Base-by-base conservation (phyloP, 169 alveolate genomes). In the Plasmodium chabaudi region DNA sequence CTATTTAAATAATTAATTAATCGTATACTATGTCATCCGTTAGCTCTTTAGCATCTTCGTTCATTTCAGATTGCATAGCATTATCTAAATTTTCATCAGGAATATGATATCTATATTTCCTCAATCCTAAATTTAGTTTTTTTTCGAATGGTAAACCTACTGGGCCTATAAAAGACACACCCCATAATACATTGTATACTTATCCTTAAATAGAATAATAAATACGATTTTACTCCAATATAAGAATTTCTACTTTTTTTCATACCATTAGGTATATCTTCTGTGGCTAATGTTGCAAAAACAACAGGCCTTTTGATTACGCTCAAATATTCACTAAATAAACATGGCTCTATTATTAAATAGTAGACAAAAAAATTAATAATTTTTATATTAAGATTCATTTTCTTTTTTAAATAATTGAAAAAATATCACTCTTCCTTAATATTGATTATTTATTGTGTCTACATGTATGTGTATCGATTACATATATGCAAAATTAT, bases 101-200 rank as follows among this genome's bases (percentile, higher is more conserved):
- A 23, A 63, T 27, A 67, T 49, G 55, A 49, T 51, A 27, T 21
- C 68, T 56, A 27, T 68, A 67, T 49, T 51, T 82, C 25, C 90
- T 70, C 47, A 82, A 46, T 47, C 89, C 89, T 39, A 79, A 56
- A 59, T 79, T 79, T 21, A 79, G 47, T 47, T 65, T 79, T 64
- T 9, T 23, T 1, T 68, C 69, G 19, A 23, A 25, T 21, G 89
- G 89, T 60, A 79, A 68, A 60, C 65, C 84, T 42, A 79, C 53
- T 46, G 89, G 89, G 10, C 89, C 89, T 79, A 53, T 10, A 56
- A 39, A 79, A 21, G 34, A 23, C 23, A 9, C 4, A 49, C 10
- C 10, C 10, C 23, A 63, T 61, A 63, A 60, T 59, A 59, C 25
- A 56, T 25, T 61, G 15, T 23, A 61, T 61, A 9, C 25, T 9